phyloP scores from a whole-genome alignment of 257 asterid species.

The Solanum acaule region DNA sequence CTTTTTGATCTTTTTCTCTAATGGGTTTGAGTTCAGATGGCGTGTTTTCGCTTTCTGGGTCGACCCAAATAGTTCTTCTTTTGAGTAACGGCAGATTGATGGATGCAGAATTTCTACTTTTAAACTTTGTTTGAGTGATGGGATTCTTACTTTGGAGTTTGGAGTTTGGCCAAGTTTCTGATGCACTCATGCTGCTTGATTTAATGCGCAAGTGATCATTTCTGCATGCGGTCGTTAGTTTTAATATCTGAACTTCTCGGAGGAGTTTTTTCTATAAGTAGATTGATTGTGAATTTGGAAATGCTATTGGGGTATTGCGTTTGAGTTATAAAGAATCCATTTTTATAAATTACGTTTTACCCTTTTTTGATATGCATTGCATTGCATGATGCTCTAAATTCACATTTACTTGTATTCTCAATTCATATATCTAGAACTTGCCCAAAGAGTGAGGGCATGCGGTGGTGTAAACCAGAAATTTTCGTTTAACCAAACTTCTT shows the following conservation, averaged over 20 bases:
- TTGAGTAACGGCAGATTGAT: background rate
- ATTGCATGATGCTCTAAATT: background rate
- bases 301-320: background rate
- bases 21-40: background rate
- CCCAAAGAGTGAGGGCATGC: background rate
- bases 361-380: background rate
- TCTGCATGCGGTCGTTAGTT: background rate
- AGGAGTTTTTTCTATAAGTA: background rate
- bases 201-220: slow-evolving; percentile 1
- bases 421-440: background rate
- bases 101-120: background rate
- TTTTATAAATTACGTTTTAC: background rate
- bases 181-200: slow-evolving; percentile 4
- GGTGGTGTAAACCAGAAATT: background rate
- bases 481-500: background rate
- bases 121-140: background rate
- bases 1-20: background rate
- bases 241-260: background rate
- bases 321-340: background rate
- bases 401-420: background rate
- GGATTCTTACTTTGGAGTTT: background rate
- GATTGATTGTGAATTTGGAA: slow-evolving; percentile 1
- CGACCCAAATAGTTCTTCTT: background rate
- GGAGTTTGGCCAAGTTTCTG: background rate
- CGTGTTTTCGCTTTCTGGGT: background rate